Evolutionary conservation across 2,329 filamentous ascomycete genomes (phyloP), one percentile per base, ranked within the genome.

Genomic region (Cercospora canescens): DNA sequence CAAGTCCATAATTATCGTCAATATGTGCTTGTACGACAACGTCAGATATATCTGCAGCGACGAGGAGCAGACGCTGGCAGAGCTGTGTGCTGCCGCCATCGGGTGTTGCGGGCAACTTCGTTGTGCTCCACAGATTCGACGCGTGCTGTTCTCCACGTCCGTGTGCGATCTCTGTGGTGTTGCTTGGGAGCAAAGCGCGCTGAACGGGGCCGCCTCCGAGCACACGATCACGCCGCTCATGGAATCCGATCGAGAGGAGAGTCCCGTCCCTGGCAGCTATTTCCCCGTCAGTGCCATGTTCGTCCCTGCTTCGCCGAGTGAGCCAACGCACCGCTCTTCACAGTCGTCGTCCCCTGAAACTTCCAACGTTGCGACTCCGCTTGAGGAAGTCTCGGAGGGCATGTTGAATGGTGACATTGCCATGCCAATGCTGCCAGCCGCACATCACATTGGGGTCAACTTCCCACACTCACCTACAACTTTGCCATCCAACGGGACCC

Each of bases 141-240:
- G 50, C 16, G 39, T 55, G 7, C 45, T 60, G 11, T 58, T 59
- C 41, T 67, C 67, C 14, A 67, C 63, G 7, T 58, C 56, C 12
- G 65, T 67, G 9, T 69, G 67, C 65, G 67, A 69, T 34, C 59
- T 63, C 7, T 69, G 67, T 26, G 62, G 58, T 35, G 56, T 50
- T 26, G 62, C 65, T 7, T 67, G 65, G 67, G 57, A 60, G 24
- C 32, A 56, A 39, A 57, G 45, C 56, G 62, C 66, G 26, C 59
- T 67, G 11, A 65, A 54, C n/a, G 60, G 39, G 26, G 54, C 64
- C 35, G 65, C 62, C 11, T 67, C 65, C 48, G 52, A 67, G 35
- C 62, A 41, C 24, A 50, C 52, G 6, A 55, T 57, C 8, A 65
- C 63, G n/a, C 62, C 66, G 24, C 35, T 63, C 28, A 41, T 65